A percentile compares a stretch with the other conserved stretches of the same genome.
Conservation (phyloP, 2,329 filamentous ascomycete species). For the Xenosphaeropsis pyriputrescens region DNA sequence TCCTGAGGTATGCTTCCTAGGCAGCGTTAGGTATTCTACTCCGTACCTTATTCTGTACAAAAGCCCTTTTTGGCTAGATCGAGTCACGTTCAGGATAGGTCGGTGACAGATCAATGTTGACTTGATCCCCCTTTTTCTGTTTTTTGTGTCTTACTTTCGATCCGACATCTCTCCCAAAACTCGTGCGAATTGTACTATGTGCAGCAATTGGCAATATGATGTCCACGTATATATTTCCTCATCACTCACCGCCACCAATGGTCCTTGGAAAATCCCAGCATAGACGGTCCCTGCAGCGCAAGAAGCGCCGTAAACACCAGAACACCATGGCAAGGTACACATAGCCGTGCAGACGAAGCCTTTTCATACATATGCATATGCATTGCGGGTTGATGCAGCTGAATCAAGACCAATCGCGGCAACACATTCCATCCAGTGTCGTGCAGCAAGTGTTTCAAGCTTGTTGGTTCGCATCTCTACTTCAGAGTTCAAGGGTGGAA, state of each 20-base stretch:
- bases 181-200: no score
- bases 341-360: background rate
- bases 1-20: no score
- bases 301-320: background rate
- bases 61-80: no score
- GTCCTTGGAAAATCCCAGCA: background rate
- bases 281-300: conserved; percentile 1
- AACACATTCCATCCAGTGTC: no score
- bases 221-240: conserved; percentile 1
- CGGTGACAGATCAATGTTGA: no score
- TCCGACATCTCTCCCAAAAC: background rate
- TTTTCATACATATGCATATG: conserved; percentile 1
- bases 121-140: no score
- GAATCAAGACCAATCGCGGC: background rate
- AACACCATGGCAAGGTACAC: background rate
- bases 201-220: background rate
- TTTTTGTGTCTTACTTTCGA: background rate
- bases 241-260: background rate
- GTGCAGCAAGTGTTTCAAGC: no score
- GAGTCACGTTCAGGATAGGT: no score
- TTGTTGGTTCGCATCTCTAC: no score
- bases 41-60: no score
- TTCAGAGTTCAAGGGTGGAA: no score
- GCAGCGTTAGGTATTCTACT: no score
- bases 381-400: conserved; percentile 1